phyloP scores from a whole-genome alignment of 768 basidiomycete genomes.

The Naganishia vishniacii region DNA sequence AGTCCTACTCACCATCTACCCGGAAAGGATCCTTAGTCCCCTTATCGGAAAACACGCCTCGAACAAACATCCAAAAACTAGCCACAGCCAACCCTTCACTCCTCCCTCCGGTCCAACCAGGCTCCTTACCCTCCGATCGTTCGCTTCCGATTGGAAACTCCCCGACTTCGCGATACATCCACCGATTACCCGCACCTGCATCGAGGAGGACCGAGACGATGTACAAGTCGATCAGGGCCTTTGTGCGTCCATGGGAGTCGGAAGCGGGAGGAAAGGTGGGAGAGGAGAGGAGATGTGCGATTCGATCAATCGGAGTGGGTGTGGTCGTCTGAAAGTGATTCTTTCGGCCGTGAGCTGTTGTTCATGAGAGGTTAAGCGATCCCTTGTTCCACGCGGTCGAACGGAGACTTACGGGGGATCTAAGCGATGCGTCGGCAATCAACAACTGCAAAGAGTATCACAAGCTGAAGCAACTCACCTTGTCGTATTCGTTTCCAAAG shows the following conservation, averaged over 20 bases:
- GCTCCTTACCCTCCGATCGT: conserved; percentile 32
- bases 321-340: conserved; percentile 37
- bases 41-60: conserved; percentile 73
- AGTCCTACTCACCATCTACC: not conserved
- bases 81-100: conserved; percentile 71
- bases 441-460: not conserved
- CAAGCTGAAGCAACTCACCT: conserved; percentile 26
- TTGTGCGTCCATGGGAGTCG: conserved; percentile 54
- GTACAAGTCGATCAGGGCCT: conserved; percentile 81
- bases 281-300: conserved; percentile 54
- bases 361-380: not conserved
- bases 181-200: conserved; percentile 46
- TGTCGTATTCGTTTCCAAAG: not conserved
- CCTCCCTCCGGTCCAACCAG: conserved; percentile 59
- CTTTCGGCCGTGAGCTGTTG: conserved; percentile 32
- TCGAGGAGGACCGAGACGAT: conserved; percentile 83
- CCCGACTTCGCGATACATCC: conserved; percentile 12
- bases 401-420: not conserved
- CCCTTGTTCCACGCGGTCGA: no score
- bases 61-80: conserved; percentile 78
- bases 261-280: conserved; percentile 29
- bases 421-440: not conserved
- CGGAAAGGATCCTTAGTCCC: not conserved
- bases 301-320: conserved; percentile 51
- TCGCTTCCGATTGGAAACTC: conserved; percentile 9